These are phyloP conservation scores for Brassica hybrid DNA, from an alignment of 441 rosid genomes.

Conservation along the genomic window DNA sequence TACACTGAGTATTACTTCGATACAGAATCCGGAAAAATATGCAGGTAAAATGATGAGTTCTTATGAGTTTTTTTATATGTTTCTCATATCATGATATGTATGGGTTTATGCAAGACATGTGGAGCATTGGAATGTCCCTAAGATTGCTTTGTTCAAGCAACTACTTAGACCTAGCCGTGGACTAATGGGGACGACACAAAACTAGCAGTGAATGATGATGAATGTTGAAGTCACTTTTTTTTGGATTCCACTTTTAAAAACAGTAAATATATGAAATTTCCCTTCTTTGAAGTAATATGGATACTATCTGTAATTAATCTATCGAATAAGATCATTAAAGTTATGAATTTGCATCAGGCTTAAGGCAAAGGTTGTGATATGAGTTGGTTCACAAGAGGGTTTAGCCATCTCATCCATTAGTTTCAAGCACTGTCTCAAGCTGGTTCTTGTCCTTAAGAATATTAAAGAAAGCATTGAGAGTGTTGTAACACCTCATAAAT, in stretches of 20 bases:
- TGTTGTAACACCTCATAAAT: no score
- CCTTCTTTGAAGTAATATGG: neutral
- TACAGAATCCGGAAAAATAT: conserved; percentile 67
- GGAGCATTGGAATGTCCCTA: conserved; percentile 97
- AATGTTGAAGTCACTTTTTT: neutral
- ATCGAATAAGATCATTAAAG: neutral
- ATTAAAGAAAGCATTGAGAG: no score
- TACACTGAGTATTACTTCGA: conserved; percentile 86
- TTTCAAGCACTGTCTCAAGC: conserved; percentile 43
- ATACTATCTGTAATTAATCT: conserved; percentile 23
- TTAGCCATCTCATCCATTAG: conserved; percentile 65
- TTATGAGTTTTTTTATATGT: neutral
- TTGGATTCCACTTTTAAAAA: neutral
- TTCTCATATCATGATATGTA: conserved; percentile 13
- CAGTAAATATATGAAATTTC: conserved; percentile 23
- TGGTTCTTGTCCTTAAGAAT: conserved; percentile 35
- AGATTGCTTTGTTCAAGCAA: conserved; percentile 86
- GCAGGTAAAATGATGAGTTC: conserved; percentile 56
- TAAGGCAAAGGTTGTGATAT: conserved; percentile 45
- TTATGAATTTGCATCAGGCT: neutral
- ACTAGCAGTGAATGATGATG: conserved; percentile 19
- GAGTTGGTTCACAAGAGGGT: conserved; percentile 61
- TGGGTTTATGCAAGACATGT: conserved; percentile 66
- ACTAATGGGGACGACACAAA: conserved; percentile 47
- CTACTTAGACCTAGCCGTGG: conserved; percentile 77